Percentiles rank a stretch among this genome's conserved stretches.
Evolutionary conservation across 768 basidiomycete genomes (phyloP).

Genomic region (Leucocoprinus birnbaumii): DNA sequence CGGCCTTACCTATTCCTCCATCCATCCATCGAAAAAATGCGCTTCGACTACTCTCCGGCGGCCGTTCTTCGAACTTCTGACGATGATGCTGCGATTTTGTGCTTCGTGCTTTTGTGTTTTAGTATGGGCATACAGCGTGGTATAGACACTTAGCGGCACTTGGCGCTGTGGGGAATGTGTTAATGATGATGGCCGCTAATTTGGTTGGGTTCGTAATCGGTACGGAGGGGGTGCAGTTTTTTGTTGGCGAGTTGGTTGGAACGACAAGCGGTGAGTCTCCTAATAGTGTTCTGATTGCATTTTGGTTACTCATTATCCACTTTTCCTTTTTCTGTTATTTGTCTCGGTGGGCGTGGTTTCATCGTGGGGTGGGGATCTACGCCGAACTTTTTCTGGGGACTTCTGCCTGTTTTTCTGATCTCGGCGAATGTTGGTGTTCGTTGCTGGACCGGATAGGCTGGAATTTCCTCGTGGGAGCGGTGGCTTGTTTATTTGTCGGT

Average conservation of each 20-base stretch:
- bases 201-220: constrained; percentile 95
- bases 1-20: too few species aligned
- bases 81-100: not conserved
- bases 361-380: too few species aligned
- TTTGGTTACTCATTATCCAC: too few species aligned
- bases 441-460: too few species aligned
- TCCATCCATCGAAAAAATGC: too few species aligned
- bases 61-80: not conserved
- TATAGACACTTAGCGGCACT: constrained; percentile 83
- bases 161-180: constrained; percentile 80
- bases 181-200: constrained; percentile 91
- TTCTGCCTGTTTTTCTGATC: too few species aligned
- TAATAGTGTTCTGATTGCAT: too few species aligned
- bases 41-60: too few species aligned
- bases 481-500: constrained; percentile 70
- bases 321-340: not conserved
- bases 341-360: too few species aligned
- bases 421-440: too few species aligned
- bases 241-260: constrained; percentile 59
- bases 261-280: constrained; percentile 57
- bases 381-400: too few species aligned
- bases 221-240: constrained; percentile 69
- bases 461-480: constrained; percentile 58
- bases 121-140: constrained; percentile 75
- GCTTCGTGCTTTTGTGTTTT: not conserved